Evolutionary conservation across 371 early-diverging fungal genomes (phyloP), one percentile per base, ranked within the genome.

Genomic region (Basidiobolus meristosporus): DNA sequence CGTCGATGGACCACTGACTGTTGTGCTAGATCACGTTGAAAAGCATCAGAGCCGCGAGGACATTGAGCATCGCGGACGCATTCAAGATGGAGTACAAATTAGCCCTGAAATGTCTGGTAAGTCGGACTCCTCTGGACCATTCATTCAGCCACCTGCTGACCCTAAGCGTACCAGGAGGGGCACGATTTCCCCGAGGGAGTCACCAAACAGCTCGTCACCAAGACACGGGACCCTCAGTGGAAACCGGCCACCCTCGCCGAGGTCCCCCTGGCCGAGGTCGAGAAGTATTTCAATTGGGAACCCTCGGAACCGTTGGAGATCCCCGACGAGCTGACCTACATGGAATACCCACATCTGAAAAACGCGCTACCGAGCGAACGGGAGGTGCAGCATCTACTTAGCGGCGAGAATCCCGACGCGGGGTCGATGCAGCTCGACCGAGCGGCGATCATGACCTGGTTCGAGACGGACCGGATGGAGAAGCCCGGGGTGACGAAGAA

Each of bases 141-240:
- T 38, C 46, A 43, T 38, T 48, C 2, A 57, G 51, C 21, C 52
- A 49, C 29, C 52, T 52, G 36, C 59, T 56, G 32, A 45, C 52
- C 46, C 48, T 53, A 51, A 54, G 53, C n/a, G 39, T n/a, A n/a
- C n/a, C 57, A 60, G 63, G 42, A 50, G 16, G 76, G 66, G 2
- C 77, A 77, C 36, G 96, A 95, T 49, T 88, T 96, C 48, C 51
- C 62, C 37, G 89, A 89, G 62, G 93, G 95, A 20, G 90, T 93
- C 7, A 72, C 55, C 16, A 72, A 85, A 7, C 60, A 63, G 22
- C 61, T 96, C 43, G 64, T 88, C 23, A 64, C 65, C 42, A 82
- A 85, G 54, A 51, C 60, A 19, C 46, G 53, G 4, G 30, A n/a
- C 2, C 77, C 91, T 2, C 45, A 68, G 28, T 96, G 95, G 93